phyloP scores from a whole-genome alignment of 1,139 yeast species.

The Lodderomyces elongisporus region DNA sequence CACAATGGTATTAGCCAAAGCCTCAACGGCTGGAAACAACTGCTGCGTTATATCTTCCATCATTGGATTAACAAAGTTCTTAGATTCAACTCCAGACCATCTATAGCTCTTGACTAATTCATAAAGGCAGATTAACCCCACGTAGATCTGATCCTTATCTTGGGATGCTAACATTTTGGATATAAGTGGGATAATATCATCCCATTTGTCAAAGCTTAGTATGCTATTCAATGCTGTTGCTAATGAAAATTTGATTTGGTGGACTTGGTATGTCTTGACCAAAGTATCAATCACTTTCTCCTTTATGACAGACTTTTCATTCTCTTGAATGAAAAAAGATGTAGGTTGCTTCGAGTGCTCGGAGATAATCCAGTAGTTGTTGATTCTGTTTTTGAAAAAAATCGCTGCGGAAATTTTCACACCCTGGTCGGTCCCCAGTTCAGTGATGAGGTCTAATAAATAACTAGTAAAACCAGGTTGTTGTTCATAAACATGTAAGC shows the following conservation, averaged over 20 bases:
- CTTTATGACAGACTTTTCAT: conserved; percentile 52
- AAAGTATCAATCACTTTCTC: conserved; percentile 46
- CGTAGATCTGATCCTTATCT: conserved; percentile 48
- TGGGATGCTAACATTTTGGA: conserved; percentile 40
- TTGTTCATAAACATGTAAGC: conserved; percentile 36
- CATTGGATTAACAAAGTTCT: conserved; percentile 36
- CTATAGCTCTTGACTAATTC: conserved; percentile 57
- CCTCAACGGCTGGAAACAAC: conserved; percentile 55
- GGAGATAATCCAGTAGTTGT: conserved; percentile 50
- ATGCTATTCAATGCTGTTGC: conserved; percentile 41
- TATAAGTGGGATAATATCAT: conserved; percentile 31
- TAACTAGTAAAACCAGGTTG: conserved; percentile 57
- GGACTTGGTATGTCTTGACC: conserved; percentile 30
- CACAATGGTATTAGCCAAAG: conserved; percentile 38
- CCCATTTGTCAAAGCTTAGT: conserved; percentile 43
- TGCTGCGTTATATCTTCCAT: conserved; percentile 45
- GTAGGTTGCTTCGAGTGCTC: conserved; percentile 33
- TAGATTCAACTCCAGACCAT: conserved; percentile 45
- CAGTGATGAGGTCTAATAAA: conserved; percentile 49
- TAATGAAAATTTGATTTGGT: conserved; percentile 36
- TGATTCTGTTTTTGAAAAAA: conserved; percentile 61
- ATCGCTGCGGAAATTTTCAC: conserved; percentile 61
- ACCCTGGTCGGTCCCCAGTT: conserved; percentile 40
- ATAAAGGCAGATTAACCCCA: conserved; percentile 53
- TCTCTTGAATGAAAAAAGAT: conserved; percentile 30